Evolutionary conservation across 2,329 filamentous ascomycete species (phyloP).

Genomic region (Monosporascus sp.): DNA sequence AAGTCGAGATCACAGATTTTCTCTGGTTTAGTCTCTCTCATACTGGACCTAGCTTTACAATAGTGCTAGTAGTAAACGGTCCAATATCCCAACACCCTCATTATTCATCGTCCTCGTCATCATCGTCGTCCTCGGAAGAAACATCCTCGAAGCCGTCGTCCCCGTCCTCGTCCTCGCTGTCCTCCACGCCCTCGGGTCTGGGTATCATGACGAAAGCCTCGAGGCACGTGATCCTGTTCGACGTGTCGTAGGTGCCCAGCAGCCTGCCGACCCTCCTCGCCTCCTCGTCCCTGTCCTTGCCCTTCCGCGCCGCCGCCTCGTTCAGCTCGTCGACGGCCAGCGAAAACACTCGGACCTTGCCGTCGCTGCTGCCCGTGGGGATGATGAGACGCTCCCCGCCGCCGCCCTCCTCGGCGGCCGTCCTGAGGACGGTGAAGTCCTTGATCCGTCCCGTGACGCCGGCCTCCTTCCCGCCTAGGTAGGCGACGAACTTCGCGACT

Average conservation of each 20-base stretch:
- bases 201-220: conserved; percentile 80
- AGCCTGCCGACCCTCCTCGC: conserved; percentile 52
- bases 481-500: conserved; percentile 63
- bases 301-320: conserved; percentile 17
- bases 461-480: conserved; percentile 68
- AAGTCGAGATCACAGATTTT: too few species aligned
- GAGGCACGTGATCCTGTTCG: conserved; percentile 84
- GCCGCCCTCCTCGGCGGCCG: conserved; percentile 31
- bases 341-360: conserved; percentile 73
- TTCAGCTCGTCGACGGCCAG: conserved; percentile 41
- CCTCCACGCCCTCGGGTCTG: conserved; percentile 54
- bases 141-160: conserved; percentile 14
- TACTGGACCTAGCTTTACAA: too few species aligned
- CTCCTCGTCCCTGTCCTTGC: background rate
- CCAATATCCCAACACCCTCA: too few species aligned
- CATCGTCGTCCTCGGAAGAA: conserved; percentile 27
- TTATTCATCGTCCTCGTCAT: conserved; percentile 27
- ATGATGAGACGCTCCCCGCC: conserved; percentile 41
- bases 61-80: too few species aligned
- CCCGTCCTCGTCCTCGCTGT: conserved; percentile 39
- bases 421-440: conserved; percentile 67
- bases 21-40: too few species aligned
- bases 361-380: conserved; percentile 77
- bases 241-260: conserved; percentile 75
- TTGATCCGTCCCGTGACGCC: conserved; percentile 73